Percentiles rank a stretch among this genome's conserved stretches.
These are phyloP conservation scores for Umbelopsis isabellina DNA, from an alignment of 192 early-diverging fungal genomes.

Conservation along the genomic window DNA sequence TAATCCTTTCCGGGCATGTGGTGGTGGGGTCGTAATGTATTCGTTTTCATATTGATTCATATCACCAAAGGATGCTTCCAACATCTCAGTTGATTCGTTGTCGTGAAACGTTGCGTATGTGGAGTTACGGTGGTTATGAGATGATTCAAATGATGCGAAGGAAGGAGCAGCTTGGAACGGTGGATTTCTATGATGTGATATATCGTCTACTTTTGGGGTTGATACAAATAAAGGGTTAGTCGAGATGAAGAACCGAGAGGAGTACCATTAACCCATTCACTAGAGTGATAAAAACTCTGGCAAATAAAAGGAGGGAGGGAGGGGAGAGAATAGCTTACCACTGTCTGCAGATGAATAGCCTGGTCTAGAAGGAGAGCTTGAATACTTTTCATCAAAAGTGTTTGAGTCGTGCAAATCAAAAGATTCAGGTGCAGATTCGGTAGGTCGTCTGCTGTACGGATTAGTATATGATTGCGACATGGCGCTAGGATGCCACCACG, in stretches of 20 bases:
- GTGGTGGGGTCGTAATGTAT: not conserved
- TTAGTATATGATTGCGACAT: conserved; percentile 12
- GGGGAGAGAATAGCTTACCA: not conserved
- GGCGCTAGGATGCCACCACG: conserved; percentile 5
- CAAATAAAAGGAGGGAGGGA: not conserved
- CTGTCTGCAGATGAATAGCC: not conserved
- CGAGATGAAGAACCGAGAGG: not conserved
- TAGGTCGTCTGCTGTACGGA: not conserved
- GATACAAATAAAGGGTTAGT: not conserved
- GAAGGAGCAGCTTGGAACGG: not conserved
- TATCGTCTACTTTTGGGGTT: not conserved
- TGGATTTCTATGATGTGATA: not conserved
- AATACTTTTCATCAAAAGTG: conserved; percentile 12
- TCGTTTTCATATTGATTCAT: conserved; percentile 19
- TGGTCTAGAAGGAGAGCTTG: conserved; percentile 8
- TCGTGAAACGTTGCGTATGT: conserved; percentile 18
- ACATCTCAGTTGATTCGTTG: conserved; percentile 20
- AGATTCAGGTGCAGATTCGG: not conserved
- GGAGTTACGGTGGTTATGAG: conserved; percentile 17
- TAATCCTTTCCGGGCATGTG: conserved; percentile 6
- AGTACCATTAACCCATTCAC: not conserved
- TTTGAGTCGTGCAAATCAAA: conserved; percentile 5
- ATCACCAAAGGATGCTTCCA: conserved; percentile 18
- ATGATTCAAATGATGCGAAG: not conserved
- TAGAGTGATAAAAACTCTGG: not conserved